Base-by-base conservation (phyloP, 1,284 basidiomycete species). In the Ustilago hordei region DNA sequence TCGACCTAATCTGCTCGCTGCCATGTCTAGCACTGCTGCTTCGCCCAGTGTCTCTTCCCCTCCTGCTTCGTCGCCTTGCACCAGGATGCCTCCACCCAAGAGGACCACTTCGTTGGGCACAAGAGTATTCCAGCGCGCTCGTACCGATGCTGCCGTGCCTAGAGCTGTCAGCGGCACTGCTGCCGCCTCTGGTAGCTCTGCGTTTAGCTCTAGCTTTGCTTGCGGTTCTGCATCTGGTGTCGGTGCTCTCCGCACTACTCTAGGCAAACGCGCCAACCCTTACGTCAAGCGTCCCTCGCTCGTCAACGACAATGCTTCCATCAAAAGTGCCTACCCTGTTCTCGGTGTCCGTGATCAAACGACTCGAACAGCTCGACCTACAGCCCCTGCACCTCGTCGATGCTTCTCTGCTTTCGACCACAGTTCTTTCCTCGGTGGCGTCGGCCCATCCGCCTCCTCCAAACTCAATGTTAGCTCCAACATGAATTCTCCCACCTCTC, bases 211-310 rank as follows among this genome's bases (percentile, higher is more conserved):
- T 32, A 52, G 35, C 47, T 57, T 55, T 32, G 31, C 28, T 31
- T 48, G 60, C 7, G 53, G 39, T 11, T 55, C 66, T 19, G 35
- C 31, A 15, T 62, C 69, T 5, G 61, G 64, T n/a, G 38, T 61
- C 41, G 61, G 58, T 32, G 60, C 66, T 4, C 55, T 70, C 35
- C 70, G 70, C 45, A 68, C 64, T 31, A 68, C 62, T 12, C 52
- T 81, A 15, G 80, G 80, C 57, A 81, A 81, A 69, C 75, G 80
- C 4, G 60, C 77, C 54, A 81, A 81, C 45, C 80, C 80, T 8
- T 81, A 81, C 60, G 66, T 68, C 61, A 79, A 76, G 64, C 66
- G 79, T 36, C 79, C 77, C 15, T 72, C 72, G 55, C 63, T 75
- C 32, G 50, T 45, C 47, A 59, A 69, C 31, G 64, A 60, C 11